These are phyloP conservation scores for Neoscytalidium dimidiatum DNA, from an alignment of 2,329 filamentous ascomycete genomes.

Conservation along the genomic window DNA sequence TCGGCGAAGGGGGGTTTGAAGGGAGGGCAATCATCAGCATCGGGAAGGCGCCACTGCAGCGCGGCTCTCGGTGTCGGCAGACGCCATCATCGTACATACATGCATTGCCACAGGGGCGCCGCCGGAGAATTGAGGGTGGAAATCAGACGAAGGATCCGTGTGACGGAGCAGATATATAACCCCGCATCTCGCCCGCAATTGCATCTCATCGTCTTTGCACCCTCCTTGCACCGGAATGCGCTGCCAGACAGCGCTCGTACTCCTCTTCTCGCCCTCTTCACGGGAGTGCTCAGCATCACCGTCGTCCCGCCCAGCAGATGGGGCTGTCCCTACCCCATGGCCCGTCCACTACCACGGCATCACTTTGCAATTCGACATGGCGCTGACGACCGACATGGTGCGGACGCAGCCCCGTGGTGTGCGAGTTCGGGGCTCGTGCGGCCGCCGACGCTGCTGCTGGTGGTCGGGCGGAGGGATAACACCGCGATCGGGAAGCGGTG, in stretches of 20 bases:
- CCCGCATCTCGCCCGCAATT: background rate
- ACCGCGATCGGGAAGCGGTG: constrained; percentile 59
- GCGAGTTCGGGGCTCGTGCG: constrained; percentile 52
- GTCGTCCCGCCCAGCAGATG: constrained; percentile 7
- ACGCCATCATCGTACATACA: background rate
- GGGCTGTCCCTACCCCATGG: constrained; percentile 52
- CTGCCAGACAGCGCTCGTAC: background rate
- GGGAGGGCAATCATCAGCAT: background rate
- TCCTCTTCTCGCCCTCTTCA: background rate
- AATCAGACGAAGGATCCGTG: background rate
- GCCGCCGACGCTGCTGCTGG: constrained; percentile 50
- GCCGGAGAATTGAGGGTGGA: background rate
- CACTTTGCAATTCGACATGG: constrained; percentile 53
- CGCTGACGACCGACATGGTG: constrained; percentile 57
- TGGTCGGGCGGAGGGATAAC: constrained; percentile 55
- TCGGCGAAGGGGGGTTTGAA: background rate
- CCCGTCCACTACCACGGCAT: constrained; percentile 52
- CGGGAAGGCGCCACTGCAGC: constrained; percentile 11
- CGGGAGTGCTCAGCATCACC: background rate
- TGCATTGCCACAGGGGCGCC: background rate
- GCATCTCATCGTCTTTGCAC: too few relatives aligned
- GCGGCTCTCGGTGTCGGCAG: background rate
- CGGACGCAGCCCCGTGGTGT: constrained; percentile 54
- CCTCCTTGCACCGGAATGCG: background rate
- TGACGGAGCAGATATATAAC: background rate